Percentiles rank a stretch among this genome's conserved stretches.
These are phyloP conservation scores for Xerocomus potaroensis DNA, from an alignment of 768 basidiomycete genomes.

Conservation along the genomic window DNA sequence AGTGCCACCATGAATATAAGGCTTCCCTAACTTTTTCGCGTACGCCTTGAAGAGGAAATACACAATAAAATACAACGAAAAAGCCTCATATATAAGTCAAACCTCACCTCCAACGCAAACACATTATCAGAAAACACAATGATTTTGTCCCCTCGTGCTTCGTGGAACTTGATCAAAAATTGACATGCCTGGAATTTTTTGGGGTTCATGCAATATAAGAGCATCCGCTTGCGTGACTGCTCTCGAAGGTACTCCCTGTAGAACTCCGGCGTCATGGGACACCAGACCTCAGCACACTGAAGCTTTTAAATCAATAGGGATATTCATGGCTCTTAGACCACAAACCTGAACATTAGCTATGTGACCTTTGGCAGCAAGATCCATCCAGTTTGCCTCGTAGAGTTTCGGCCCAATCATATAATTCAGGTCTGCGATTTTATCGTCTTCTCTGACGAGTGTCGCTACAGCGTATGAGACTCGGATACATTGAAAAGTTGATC, in stretches of 20 bases:
- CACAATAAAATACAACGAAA: neutral
- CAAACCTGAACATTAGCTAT: slow-evolving; percentile 99
- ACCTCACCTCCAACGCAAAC: slow-evolving; percentile 83
- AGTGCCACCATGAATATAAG: slow-evolving; percentile 94
- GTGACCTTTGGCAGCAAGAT: slow-evolving; percentile 97
- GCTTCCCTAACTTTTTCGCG: slow-evolving; percentile 88
- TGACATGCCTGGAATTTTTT: slow-evolving; percentile 99
- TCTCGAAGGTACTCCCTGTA: slow-evolving; percentile 95
- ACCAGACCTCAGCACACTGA: slow-evolving; percentile 99
- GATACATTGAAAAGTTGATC: neutral
- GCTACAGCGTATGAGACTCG: slow-evolving; percentile 43
- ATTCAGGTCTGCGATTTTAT: slow-evolving; percentile 97
- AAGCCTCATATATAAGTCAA: neutral
- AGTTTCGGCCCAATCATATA: slow-evolving; percentile 99
- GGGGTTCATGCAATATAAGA: slow-evolving; percentile 99
- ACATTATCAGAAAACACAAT: slow-evolving; percentile 99
- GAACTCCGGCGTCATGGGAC: slow-evolving; percentile 99
- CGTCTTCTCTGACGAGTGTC: slow-evolving; percentile 97
- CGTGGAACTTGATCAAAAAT: slow-evolving; percentile 97
- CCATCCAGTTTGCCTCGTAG: slow-evolving; percentile 99
- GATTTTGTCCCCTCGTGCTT: slow-evolving; percentile 96
- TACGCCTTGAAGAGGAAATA: slow-evolving; percentile 76
- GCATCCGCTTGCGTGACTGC: slow-evolving; percentile 88
- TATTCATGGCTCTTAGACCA: neutral
- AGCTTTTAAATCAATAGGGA: slow-evolving; percentile 4